These are phyloP conservation scores for Arabis alpina DNA, from an alignment of 345 rosid species.

Conservation along the genomic window DNA sequence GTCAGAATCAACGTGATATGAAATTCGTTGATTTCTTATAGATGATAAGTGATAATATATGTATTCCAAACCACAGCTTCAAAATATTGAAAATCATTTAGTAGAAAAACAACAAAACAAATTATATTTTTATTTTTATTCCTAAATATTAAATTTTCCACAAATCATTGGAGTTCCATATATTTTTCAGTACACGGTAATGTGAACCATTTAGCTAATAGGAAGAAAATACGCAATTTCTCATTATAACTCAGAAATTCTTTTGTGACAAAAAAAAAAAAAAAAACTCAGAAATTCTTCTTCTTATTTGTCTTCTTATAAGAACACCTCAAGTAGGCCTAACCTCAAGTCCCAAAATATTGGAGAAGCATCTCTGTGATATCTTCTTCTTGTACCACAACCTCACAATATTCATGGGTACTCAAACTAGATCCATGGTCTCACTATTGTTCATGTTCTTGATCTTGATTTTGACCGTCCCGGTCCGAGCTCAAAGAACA, in stretches of 20 bases:
- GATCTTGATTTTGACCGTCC: slow-evolving; percentile 22
- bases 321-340: not conserved
- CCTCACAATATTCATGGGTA: slow-evolving; percentile 17
- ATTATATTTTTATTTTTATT: too few relatives aligned
- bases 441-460: not conserved
- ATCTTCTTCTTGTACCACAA: not conserved
- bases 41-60: too few relatives aligned
- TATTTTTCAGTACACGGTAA: not conserved
- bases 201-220: slow-evolving; percentile 17
- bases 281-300: not conserved
- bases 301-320: slow-evolving; percentile 7
- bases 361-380: not conserved
- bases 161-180: not conserved
- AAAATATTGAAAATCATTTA: too few relatives aligned
- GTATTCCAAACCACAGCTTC: too few relatives aligned
- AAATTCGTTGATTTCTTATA: too few relatives aligned
- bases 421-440: slow-evolving; percentile 10
- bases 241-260: not conserved
- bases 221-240: slow-evolving; percentile 1
- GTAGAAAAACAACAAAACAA: too few relatives aligned
- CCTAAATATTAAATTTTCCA: too few relatives aligned
- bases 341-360: not conserved
- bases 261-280: too few relatives aligned
- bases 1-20: too few relatives aligned
- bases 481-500: slow-evolving; percentile 27